A percentile compares a stretch with the other conserved stretches of the same genome.
phyloP scores from a whole-genome alignment of 1,284 basidiomycete genomes.

The Megacollybia platyphylla region DNA sequence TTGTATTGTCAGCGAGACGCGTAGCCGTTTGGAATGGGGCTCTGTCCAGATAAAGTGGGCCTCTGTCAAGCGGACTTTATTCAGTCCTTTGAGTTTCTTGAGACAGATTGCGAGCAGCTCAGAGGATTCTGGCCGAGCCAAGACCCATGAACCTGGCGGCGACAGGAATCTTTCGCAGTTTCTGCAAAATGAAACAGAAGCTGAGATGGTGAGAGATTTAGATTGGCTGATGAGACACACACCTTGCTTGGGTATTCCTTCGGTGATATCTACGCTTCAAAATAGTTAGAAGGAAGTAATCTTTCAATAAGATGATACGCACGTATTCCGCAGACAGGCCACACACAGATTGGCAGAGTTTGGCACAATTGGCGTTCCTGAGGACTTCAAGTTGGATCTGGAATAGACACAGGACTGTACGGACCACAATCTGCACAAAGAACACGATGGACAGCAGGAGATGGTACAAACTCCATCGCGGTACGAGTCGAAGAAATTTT shows the following conservation, averaged over 20 bases:
- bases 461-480: slow-evolving; percentile 63
- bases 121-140: slow-evolving; percentile 82
- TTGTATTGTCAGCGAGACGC: slow-evolving; percentile 94
- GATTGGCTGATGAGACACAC: slow-evolving; percentile 9
- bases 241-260: slow-evolving; percentile 96
- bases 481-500: background rate
- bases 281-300: slow-evolving; percentile 4
- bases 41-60: slow-evolving; percentile 99
- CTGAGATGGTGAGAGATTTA: slow-evolving; percentile 21
- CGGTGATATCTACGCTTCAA: slow-evolving; percentile 86
- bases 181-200: slow-evolving; percentile 86
- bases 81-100: slow-evolving; percentile 89
- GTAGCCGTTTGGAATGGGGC: slow-evolving; percentile 88
- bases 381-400: slow-evolving; percentile 4
- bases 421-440: slow-evolving; percentile 76
- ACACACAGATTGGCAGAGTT: slow-evolving; percentile 96
- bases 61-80: slow-evolving; percentile 91
- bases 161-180: slow-evolving; percentile 96
- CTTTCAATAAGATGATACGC: slow-evolving; percentile 13
- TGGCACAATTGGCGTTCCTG: slow-evolving; percentile 87
- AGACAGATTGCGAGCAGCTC: slow-evolving; percentile 87
- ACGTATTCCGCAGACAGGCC: slow-evolving; percentile 82
- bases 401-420: slow-evolving; percentile 9
- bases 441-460: slow-evolving; percentile 61
- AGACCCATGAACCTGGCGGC: slow-evolving; percentile 82